Base-by-base conservation (phyloP, 441 rosid genomes). In the Gossypium trilobum region DNA sequence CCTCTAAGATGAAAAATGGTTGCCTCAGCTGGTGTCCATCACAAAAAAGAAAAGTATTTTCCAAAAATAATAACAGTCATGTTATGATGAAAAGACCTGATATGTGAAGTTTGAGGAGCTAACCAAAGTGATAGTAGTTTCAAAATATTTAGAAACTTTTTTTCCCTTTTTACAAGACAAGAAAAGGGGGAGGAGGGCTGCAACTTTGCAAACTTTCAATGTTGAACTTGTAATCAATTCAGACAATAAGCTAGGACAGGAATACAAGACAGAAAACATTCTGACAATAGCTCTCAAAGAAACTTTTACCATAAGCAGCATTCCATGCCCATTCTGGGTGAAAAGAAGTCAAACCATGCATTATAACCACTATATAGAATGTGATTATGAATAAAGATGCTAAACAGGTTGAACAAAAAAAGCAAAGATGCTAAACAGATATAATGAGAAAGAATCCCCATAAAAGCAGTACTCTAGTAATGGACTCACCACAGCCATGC, bases 401-500 rank as follows among this genome's bases (percentile, higher is more conserved):
- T 17, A 29, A 68, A 68, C 48, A 52, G 48, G 44, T 39, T 39
- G 44, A 39, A 39, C 44, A 39, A 39, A 39, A 39, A 39, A 39
- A 39, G 2, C 11, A 68, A 68, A 51, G 14, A 68, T 4, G 72
- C 29, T 29, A 29, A 68, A 68, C 48, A 52, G 29, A 52, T 17
- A 52, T 10, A 68, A 51, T 14, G 4, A 16, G 19, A 68, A 52
- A 17, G 72, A 31, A 52, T 68, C 72, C 71, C 39, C 0, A 14
- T 59, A 66, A 50, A 33, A 2, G 0, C 17, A 0, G 10, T 29
- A n/a, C 1, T 29, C 29, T 4, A 4, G 8, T 70, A 61, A 48
- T 48, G 75, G 11, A 80, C 92, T 84, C 82, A 93, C 98, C 96
- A 93, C 98, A 76, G 98, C 98, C 83, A 82, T 91, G 91, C 98